phyloP scores from a whole-genome alignment of 441 rosid genomes.

The Omphalea diandra region DNA sequence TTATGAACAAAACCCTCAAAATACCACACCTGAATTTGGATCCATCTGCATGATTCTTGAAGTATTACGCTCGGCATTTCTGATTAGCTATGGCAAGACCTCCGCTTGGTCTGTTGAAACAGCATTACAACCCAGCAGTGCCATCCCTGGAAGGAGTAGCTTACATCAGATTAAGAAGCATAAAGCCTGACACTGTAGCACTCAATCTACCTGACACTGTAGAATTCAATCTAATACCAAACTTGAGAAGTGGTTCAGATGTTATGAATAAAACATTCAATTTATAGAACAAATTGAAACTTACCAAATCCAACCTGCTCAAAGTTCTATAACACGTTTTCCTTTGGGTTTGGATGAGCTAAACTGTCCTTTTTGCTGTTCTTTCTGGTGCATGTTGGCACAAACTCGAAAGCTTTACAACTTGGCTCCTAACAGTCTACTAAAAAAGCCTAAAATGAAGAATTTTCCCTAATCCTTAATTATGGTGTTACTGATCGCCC shows the following conservation, averaged over 20 bases:
- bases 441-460: background rate
- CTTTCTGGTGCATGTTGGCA: no score
- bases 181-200: no score
- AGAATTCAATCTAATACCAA: constrained; percentile 16
- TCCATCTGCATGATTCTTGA: constrained; percentile 75
- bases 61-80: constrained; percentile 81
- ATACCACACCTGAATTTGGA: constrained; percentile 50
- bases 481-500: background rate
- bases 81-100: constrained; percentile 72
- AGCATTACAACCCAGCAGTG: constrained; percentile 84
- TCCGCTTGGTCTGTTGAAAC: constrained; percentile 82
- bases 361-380: constrained; percentile 91
- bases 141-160: constrained; percentile 63
- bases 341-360: constrained; percentile 81
- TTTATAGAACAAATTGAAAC: constrained; percentile 32
- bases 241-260: constrained; percentile 12
- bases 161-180: constrained; percentile 20
- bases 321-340: constrained; percentile 87
- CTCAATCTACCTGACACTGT: constrained; percentile 3
- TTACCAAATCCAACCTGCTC: constrained; percentile 98
- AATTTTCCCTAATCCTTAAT: background rate
- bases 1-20: background rate
- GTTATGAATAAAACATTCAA: constrained; percentile 16
- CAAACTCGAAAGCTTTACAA: no score
- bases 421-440: no score